Conservation (phyloP, 305 asterid species). For the Vinca major region DNA sequence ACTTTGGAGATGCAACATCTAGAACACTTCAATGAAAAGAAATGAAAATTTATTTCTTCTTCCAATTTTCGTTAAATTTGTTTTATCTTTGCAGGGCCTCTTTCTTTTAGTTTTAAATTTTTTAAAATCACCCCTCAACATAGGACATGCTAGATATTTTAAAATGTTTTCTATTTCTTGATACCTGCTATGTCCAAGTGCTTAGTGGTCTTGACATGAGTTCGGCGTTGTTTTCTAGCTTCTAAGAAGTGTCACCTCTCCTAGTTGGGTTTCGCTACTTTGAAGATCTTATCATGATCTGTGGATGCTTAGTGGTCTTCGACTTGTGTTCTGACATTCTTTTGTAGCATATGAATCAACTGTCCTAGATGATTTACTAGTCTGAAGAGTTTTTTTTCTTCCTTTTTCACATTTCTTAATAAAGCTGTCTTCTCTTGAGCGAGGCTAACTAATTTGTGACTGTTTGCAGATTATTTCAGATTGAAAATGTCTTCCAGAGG, state of each 20-base stretch:
- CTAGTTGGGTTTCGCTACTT: too few relatives aligned
- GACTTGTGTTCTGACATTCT: not conserved
- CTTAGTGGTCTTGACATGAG: not conserved
- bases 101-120: too few relatives aligned
- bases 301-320: not conserved
- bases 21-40: too few relatives aligned
- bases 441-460: not conserved
- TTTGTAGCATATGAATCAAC: not conserved
- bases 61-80: too few relatives aligned
- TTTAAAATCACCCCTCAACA: too few relatives aligned
- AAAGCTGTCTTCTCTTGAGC: not conserved
- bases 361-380: not conserved
- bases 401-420: not conserved
- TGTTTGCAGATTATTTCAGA: constrained; percentile 17
- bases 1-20: too few relatives aligned
- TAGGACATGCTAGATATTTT: too few relatives aligned
- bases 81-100: too few relatives aligned
- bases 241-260: not conserved
- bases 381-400: not conserved
- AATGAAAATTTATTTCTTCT: too few relatives aligned
- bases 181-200: not conserved
- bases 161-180: not conserved
- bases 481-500: constrained; percentile 45
- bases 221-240: not conserved
- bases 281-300: not conserved